Base-by-base conservation (phyloP, 345 rosid species). In the Pelargonium nanum region DNA sequence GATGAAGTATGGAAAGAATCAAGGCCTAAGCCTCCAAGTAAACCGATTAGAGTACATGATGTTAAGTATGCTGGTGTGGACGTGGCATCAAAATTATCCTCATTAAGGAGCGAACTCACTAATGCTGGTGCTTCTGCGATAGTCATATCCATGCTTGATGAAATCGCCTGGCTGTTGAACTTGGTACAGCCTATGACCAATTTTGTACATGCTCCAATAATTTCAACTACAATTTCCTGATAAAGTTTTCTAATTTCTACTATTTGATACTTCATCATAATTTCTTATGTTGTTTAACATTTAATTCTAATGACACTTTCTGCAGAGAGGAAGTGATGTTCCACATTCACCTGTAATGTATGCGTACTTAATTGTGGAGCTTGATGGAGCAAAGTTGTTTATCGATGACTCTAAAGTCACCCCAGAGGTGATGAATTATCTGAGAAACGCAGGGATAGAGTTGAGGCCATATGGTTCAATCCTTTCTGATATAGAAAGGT, bases 271-370 rank as follows among this genome's bases (percentile, higher is more conserved):
- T 19, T 12, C 55, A 19, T 52, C 17, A 13, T 52, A n/a, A 9
- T 52, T 19, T 57, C 22, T 55, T 50, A 22, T 55, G 34, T 59
- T 65, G 59, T 40, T 40, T 2, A 40, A 40, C 15, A 40, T 6
- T 40, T 40, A 40, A 40, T 40, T 12, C 48, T 9, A 7, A 12
- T 40, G 48, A 12, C 48, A 12, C 48, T 59, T 63, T 64, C 72
- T 80, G 78, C 81, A 92, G 98, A 85, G 98, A 80, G 98, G 96
- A 71, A 74, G 81, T 26, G 98, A 92, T 75, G 84, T 89, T 77
- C 96, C 96, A 65, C 86, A 92, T 81, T 89, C 96, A n/a, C 96
- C 98, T 59, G 96, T 92, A 62, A 82, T 77, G 83, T 92, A 92
- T 70, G 91, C 96, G 26, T 89, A 92, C 78, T 70, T 92, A 61